A percentile compares a stretch with the other conserved stretches of the same genome.
Conservation (phyloP, 139 green algal genomes). For the Zygnema circumcarinatum region DNA sequence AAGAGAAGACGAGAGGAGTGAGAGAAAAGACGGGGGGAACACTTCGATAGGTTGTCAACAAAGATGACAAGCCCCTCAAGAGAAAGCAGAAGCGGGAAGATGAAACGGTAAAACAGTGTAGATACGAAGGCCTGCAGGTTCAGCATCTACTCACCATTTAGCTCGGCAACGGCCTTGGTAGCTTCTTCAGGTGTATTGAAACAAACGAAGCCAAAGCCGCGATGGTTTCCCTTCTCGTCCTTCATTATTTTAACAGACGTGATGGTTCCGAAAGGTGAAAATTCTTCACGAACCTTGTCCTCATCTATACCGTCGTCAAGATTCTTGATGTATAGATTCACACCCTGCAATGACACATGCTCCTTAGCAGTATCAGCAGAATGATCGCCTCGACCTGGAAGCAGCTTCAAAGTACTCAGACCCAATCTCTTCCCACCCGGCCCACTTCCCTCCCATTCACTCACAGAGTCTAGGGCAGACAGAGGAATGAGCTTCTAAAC, state of each 20-base stretch:
- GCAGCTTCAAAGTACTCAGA: background rate
- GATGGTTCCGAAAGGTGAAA: constrained; percentile 68
- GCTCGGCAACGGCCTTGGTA: constrained; percentile 67
- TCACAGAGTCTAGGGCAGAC: no score
- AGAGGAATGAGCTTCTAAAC: no score
- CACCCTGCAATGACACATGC: constrained; percentile 52
- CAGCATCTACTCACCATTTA: constrained; percentile 64
- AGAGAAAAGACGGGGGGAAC: background rate
- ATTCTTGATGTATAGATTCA: constrained; percentile 74
- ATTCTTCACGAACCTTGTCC: constrained; percentile 64
- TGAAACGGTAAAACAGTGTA: background rate
- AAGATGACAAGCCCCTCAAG: background rate
- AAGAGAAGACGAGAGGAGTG: background rate
- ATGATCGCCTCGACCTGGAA: background rate
- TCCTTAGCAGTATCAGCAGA: background rate
- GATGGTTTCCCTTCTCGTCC: constrained; percentile 53
- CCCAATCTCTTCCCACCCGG: background rate
- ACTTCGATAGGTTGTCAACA: background rate
- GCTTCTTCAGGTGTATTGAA: constrained; percentile 70
- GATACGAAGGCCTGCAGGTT: background rate
- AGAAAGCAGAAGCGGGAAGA: background rate
- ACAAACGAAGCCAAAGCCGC: constrained; percentile 69
- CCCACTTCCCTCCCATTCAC: background rate
- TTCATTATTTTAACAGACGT: constrained; percentile 65
- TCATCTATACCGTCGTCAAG: constrained; percentile 68